phyloP scores from a whole-genome alignment of 257 asterid genomes.

The Orobanche coerulescens region DNA sequence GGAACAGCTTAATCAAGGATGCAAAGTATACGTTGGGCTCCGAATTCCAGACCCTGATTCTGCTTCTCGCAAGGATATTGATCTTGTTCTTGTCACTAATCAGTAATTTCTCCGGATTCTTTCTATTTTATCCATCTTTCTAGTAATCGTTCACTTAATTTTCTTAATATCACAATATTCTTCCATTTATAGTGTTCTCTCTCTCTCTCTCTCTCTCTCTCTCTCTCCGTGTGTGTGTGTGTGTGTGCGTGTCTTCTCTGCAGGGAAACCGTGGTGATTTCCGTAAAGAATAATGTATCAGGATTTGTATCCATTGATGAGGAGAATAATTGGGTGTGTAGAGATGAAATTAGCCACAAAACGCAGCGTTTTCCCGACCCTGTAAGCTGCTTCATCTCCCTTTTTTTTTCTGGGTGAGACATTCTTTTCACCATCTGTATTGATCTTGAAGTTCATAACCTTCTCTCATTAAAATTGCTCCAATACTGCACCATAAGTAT shows the following conservation, averaged over 20 bases:
- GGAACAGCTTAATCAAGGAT: constrained; percentile 54
- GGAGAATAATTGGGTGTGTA: constrained; percentile 60
- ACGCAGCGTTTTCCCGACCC: constrained; percentile 45
- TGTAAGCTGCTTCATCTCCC: constrained; percentile 31
- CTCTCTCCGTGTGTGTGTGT: not conserved
- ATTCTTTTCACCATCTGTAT: not conserved
- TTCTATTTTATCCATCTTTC: not conserved
- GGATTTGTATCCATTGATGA: constrained; percentile 46
- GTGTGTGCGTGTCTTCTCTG: too few relatives aligned
- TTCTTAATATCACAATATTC: not conserved
- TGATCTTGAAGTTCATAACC: not conserved
- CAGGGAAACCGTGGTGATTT: constrained; percentile 65
- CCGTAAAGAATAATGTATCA: constrained; percentile 48
- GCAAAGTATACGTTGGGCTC: constrained; percentile 61
- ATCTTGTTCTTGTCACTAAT: constrained; percentile 57
- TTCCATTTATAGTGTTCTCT: not conserved
- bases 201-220: not conserved
- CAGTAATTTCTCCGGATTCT: constrained; percentile 25
- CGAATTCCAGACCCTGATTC: constrained; percentile 78
- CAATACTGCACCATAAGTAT: not conserved
- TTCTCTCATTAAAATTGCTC: not conserved
- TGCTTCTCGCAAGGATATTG: constrained; percentile 59
- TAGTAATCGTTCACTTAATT: not conserved
- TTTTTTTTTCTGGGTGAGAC: constrained; percentile 9
- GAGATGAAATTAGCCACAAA: constrained; percentile 30